Base-by-base conservation (phyloP, 306 rosid species). In the Gastrolobium bilobum region DNA sequence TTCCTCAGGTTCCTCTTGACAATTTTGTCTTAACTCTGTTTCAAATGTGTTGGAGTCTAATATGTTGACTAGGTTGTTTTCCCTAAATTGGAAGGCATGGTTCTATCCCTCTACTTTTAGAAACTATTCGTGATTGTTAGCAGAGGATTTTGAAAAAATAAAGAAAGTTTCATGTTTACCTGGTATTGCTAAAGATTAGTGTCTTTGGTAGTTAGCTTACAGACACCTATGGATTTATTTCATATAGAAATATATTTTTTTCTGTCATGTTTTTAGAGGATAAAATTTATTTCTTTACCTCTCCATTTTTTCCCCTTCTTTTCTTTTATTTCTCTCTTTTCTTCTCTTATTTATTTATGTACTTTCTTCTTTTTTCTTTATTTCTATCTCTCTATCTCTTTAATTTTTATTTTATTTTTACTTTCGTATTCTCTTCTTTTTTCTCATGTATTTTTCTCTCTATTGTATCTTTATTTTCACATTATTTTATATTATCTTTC, bases 191-290 rank as follows among this genome's bases (percentile, higher is more conserved):
- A 62, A 44, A 48, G 52, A 51, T 62, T 4, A 11, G 35, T 52
- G 33, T 43, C 52, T 37, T 78, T 30, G 62, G 39, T 39, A 66
- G 33, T 67, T 66, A 39, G 71, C 52, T 26, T 38, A 5, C 29
- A 54, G 63, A 43, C 50, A 50, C 44, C 50, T 78, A 26, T 1
- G 60, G 20, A 68, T 33, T 50, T 15, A 68, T 44, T 35, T 50
- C 52, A 6, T 68, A 15, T 56, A 51, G 50, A 64, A 30, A 13
- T 70, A 6, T 47, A 58, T 20, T 71, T 51, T 60, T 59, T 61
- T 39, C n/a, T 57, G 33, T 37, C 6, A 9, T 14, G 5, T 57
- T 56, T 34, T 50, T 8, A 29, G 10, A 10, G 37, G n/a, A 46
- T 44, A 46, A 10, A 10, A 7, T 30, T 10, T n/a, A 30, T 9